phyloP scores from a whole-genome alignment of 2,329 filamentous ascomycete species.

The Colletotrichum agaves region DNA sequence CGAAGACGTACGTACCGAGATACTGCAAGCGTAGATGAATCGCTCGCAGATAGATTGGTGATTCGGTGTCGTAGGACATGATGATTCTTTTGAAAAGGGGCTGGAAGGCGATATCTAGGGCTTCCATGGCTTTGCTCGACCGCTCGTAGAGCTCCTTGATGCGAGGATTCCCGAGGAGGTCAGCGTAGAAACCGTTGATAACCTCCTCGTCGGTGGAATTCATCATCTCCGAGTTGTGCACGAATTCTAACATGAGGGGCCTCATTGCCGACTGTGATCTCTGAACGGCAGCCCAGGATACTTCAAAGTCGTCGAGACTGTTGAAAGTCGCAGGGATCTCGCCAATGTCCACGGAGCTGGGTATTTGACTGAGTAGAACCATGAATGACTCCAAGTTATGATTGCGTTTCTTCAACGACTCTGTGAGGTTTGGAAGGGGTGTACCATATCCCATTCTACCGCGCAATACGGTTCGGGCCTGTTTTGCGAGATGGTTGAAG shows the following conservation, averaged over 20 bases:
- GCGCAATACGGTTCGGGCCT: constrained; percentile 41
- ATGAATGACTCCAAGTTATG: constrained; percentile 44
- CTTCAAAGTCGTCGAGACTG: constrained; percentile 42
- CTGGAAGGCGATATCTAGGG: constrained; percentile 44
- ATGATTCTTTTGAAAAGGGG: constrained; percentile 48
- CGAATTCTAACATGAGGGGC: constrained; percentile 39
- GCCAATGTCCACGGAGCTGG: constrained; percentile 21
- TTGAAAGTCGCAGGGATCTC: constrained; percentile 39
- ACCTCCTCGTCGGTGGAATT: constrained; percentile 23
- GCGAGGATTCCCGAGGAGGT: constrained; percentile 37
- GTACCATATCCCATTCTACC: constrained; percentile 38
- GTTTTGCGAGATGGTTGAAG: constrained; percentile 39
- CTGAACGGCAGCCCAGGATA: constrained; percentile 37
- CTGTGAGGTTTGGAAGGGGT: constrained; percentile 42
- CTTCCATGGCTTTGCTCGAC: constrained; percentile 26
- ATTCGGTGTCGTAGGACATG: constrained; percentile 40
- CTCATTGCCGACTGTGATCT: constrained; percentile 37
- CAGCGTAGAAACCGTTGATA: constrained; percentile 34
- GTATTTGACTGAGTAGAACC: constrained; percentile 41
- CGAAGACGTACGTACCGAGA: constrained; percentile 44
- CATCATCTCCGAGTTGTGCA: constrained; percentile 33
- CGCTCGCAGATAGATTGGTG: constrained; percentile 44
- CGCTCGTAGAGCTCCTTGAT: constrained; percentile 38
- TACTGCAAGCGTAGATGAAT: constrained; percentile 48
- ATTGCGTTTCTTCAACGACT: constrained; percentile 38